Percentiles rank a stretch among this genome's conserved stretches.
phyloP scores from a whole-genome alignment of 2,329 filamentous ascomycete species.

The Cordyceps tenuipes region DNA sequence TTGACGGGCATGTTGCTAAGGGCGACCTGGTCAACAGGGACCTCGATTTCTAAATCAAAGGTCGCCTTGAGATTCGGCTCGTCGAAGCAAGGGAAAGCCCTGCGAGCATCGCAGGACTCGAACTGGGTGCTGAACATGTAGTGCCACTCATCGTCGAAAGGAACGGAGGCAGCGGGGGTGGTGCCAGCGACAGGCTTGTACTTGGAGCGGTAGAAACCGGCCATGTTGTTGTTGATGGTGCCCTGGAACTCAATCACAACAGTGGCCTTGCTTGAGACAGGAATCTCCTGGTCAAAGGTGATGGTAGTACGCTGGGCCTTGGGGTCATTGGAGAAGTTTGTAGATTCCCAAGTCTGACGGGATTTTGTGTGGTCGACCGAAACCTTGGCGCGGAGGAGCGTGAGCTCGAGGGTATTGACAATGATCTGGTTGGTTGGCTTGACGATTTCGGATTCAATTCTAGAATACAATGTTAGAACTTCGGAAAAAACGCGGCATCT shows the following conservation, averaged over 20 bases:
- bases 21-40: constrained; percentile 79
- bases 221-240: constrained; percentile 82
- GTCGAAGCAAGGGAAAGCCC: constrained; percentile 96
- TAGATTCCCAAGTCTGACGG: constrained; percentile 49
- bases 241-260: constrained; percentile 70
- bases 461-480: constrained; percentile 23
- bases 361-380: constrained; percentile 49
- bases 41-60: constrained; percentile 88
- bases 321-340: constrained; percentile 69
- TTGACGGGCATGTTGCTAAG: constrained; percentile 95
- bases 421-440: constrained; percentile 68
- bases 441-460: constrained; percentile 66
- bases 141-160: constrained; percentile 59
- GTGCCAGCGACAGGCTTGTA: constrained; percentile 65
- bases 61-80: constrained; percentile 96
- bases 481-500: background rate
- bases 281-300: constrained; percentile 63
- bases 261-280: constrained; percentile 55
- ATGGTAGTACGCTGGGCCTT: constrained; percentile 78
- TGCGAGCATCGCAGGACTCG: constrained; percentile 88
- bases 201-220: constrained; percentile 87
- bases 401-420: constrained; percentile 79
- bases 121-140: constrained; percentile 94
- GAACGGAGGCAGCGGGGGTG: constrained; percentile 66
- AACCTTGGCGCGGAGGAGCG: constrained; percentile 59